These are phyloP conservation scores for Boletus barrowsii DNA, from an alignment of 768 basidiomycete genomes.

Conservation along the genomic window DNA sequence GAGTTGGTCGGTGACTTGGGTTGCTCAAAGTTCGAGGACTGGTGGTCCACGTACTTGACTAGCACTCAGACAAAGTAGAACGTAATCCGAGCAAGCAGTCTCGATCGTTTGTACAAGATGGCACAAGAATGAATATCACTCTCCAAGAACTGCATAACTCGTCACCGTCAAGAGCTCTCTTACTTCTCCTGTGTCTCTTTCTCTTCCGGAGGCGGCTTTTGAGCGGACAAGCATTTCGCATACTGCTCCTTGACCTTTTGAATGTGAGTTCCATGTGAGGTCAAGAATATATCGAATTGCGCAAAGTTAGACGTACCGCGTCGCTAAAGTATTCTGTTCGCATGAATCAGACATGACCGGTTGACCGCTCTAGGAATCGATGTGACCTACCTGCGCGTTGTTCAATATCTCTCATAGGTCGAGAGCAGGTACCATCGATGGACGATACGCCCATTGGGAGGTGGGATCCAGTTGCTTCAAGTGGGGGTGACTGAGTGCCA, in stretches of 20 bases:
- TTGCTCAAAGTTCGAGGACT: conserved; percentile 72
- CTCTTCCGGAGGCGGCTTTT: conserved; percentile 11
- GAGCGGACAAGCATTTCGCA: conserved; percentile 2
- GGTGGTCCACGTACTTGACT: conserved; percentile 66
- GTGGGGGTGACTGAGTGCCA: conserved; percentile 56
- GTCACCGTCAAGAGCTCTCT: neutral
- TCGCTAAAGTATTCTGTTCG: conserved; percentile 29
- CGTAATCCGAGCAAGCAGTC: neutral
- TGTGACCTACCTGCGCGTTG: conserved; percentile 43
- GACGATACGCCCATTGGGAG: conserved; percentile 48
- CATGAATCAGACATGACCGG: neutral
- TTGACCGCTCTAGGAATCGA: neutral
- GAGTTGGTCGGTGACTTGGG: conserved; percentile 59
- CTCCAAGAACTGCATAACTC: neutral
- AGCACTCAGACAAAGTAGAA: conserved; percentile 12
- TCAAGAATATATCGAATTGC: neutral
- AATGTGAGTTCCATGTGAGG: neutral
- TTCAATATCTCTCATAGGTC: conserved; percentile 38
- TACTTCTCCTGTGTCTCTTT: conserved; percentile 1
- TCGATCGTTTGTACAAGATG: conserved; percentile 4
- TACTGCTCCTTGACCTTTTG: conserved; percentile 24
- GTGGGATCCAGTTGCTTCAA: conserved; percentile 46
- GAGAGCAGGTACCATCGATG: conserved; percentile 36
- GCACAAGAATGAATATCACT: neutral
- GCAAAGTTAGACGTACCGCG: conserved; percentile 15